Conservation (phyloP, 2,329 filamentous ascomycete genomes). For the Calonectria honghensis region DNA sequence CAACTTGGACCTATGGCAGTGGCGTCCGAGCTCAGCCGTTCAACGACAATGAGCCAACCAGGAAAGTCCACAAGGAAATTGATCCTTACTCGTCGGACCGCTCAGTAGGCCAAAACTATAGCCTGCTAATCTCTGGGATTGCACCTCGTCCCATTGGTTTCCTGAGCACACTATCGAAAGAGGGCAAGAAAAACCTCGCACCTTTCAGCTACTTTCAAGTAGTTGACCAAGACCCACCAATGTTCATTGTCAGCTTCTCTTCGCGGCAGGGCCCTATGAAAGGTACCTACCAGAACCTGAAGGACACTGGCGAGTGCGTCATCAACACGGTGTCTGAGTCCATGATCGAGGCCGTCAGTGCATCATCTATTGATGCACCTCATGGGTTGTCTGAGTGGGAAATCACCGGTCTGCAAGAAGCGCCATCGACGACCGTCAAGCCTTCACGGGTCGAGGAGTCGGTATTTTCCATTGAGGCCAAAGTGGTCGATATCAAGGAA, state of each 20-base stretch:
- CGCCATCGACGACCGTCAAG: slow-evolving; percentile 49
- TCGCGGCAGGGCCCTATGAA: slow-evolving; percentile 74
- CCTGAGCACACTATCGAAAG: slow-evolving; percentile 70
- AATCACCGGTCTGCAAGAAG: slow-evolving; percentile 72
- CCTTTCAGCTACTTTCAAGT: slow-evolving; percentile 89
- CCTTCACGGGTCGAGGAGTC: slow-evolving; percentile 54
- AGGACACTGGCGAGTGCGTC: slow-evolving; percentile 81
- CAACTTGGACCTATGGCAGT: slow-evolving; percentile 69
- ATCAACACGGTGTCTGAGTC: slow-evolving; percentile 89
- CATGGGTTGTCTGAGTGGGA: slow-evolving; percentile 85
- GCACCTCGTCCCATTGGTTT: slow-evolving; percentile 85
- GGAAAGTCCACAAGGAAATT: slow-evolving; percentile 79
- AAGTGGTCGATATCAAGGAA: slow-evolving; percentile 55
- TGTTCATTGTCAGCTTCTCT: slow-evolving; percentile 78
- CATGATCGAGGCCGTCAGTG: slow-evolving; percentile 88
- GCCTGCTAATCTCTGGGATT: slow-evolving; percentile 86
- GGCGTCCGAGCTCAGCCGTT: slow-evolving; percentile 53
- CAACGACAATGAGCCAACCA: neutral
- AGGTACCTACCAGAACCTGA: slow-evolving; percentile 84
- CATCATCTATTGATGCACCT: slow-evolving; percentile 83
- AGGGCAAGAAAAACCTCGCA: slow-evolving; percentile 82
- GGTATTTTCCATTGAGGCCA: slow-evolving; percentile 55
- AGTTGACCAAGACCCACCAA: slow-evolving; percentile 86
- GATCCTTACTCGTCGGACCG: slow-evolving; percentile 85
- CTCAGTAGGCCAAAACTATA: slow-evolving; percentile 85